These are phyloP conservation scores for Penicillium cosmopolitanum DNA, from an alignment of 495 filamentous ascomycete genomes.

Conservation along the genomic window DNA sequence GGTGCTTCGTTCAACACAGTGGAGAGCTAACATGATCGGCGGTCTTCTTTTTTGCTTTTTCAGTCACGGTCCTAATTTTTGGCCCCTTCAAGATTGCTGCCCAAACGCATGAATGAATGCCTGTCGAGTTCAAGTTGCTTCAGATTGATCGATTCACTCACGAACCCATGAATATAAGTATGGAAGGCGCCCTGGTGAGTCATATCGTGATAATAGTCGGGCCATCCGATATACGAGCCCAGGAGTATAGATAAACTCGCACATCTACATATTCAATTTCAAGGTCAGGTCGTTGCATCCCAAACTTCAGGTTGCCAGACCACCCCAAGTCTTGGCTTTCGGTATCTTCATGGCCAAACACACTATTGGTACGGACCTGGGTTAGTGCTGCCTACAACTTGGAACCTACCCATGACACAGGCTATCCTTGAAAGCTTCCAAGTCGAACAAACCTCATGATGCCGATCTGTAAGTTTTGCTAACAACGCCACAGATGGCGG, in stretches of 20 bases:
- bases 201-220: too few relatives aligned
- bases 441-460: neutral
- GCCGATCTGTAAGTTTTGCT: neutral
- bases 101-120: constrained; percentile 4
- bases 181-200: neutral
- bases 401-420: too few relatives aligned
- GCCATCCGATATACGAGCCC: too few relatives aligned
- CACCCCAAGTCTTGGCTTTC: too few relatives aligned
- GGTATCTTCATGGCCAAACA: too few relatives aligned
- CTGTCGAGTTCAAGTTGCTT: neutral
- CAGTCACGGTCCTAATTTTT: neutral
- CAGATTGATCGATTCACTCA: neutral
- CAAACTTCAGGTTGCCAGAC: too few relatives aligned
- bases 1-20: neutral
- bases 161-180: neutral
- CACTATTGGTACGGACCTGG: too few relatives aligned
- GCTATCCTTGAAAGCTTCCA: too few relatives aligned
- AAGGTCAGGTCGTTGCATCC: too few relatives aligned
- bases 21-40: neutral
- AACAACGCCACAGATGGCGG: neutral
- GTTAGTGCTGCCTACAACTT: too few relatives aligned
- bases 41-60: neutral
- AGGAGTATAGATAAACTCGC: too few relatives aligned
- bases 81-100: neutral
- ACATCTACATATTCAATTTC: too few relatives aligned